These are phyloP conservation scores for Pleurotus sapidus DNA, from an alignment of 768 basidiomycete species.

Conservation along the genomic window DNA sequence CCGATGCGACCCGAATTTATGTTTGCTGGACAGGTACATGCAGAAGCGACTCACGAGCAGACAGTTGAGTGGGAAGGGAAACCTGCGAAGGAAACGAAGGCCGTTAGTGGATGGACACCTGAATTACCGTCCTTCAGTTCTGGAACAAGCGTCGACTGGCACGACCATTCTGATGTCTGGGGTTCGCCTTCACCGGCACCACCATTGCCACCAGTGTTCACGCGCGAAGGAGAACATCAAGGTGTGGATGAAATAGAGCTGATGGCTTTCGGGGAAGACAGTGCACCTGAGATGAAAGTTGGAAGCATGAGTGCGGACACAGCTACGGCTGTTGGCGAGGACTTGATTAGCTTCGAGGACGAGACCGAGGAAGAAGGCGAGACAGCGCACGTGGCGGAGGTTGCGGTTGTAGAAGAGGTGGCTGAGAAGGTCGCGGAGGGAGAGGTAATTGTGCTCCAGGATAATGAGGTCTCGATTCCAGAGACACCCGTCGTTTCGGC, in stretches of 20 bases:
- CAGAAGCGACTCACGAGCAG: background rate
- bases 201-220: background rate
- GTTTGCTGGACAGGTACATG: background rate
- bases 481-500: background rate
- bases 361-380: background rate
- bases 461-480: background rate
- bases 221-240: background rate
- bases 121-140: background rate
- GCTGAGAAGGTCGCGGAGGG: background rate
- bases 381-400: background rate
- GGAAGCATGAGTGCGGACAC: background rate
- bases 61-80: background rate
- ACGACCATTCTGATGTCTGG: slow-evolving; percentile 6
- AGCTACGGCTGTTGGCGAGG: background rate
- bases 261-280: too few species aligned
- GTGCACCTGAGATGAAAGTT: too few species aligned
- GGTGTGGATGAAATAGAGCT: too few species aligned
- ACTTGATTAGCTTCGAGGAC: slow-evolving; percentile 5
- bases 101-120: background rate
- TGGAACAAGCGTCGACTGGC: background rate
- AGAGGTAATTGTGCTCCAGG: background rate
- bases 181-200: background rate
- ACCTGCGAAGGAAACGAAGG: background rate
- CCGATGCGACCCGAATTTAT: slow-evolving; percentile 5
- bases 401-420: background rate